Evolutionary conservation across 139 green algal genomes (phyloP).

Genomic region (Coelastrella sp.): DNA sequence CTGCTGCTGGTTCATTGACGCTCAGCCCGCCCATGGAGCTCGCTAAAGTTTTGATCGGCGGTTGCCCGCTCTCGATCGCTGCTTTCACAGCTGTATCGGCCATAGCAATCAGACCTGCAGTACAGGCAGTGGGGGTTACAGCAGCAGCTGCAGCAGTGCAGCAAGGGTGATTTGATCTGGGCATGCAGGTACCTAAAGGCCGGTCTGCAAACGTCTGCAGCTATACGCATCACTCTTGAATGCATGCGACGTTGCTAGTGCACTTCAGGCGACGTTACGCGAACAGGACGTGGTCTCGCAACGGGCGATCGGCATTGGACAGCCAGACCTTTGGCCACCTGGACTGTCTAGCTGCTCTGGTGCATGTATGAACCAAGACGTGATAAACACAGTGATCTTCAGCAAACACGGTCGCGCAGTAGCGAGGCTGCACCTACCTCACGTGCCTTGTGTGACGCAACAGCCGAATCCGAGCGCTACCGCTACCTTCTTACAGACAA

Average conservation of each 20-base stretch:
- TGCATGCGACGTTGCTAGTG: too few species aligned
- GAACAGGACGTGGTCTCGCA: too few species aligned
- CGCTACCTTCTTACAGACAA: background rate
- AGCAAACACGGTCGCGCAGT: background rate
- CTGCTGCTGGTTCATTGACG: slow-evolving; percentile 1
- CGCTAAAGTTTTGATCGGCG: background rate
- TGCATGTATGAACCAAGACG: background rate
- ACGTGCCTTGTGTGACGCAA: background rate
- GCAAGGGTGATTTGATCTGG: too few species aligned
- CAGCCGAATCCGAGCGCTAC: background rate
- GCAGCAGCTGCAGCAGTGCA: background rate
- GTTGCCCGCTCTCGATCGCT: background rate
- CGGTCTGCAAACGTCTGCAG: too few species aligned
- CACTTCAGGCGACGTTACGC: too few species aligned
- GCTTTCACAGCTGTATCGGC: background rate
- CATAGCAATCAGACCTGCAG: background rate
- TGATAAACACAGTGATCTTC: background rate
- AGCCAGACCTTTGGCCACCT: too few species aligned
- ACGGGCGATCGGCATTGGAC: too few species aligned
- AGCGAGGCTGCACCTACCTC: background rate
- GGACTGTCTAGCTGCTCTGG: too few species aligned
- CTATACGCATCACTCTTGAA: too few species aligned
- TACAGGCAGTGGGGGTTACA: background rate
- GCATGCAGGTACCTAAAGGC: too few species aligned
- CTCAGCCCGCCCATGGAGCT: background rate